These are phyloP conservation scores for Rhodomyrtus psidioides DNA, from an alignment of 441 rosid species.

Conservation along the genomic window DNA sequence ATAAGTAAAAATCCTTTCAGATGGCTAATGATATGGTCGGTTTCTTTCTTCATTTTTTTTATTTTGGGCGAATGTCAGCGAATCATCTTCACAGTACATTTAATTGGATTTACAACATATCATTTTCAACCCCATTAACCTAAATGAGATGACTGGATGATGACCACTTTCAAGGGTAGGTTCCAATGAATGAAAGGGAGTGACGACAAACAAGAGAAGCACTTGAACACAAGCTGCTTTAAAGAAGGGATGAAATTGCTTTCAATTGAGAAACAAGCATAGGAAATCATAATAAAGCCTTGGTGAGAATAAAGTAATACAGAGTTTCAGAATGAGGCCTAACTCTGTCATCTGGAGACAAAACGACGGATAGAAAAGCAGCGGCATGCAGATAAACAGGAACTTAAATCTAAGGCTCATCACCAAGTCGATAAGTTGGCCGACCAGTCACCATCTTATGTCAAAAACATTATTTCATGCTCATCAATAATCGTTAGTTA, in stretches of 20 bases:
- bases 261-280: not conserved
- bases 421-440: too few species aligned
- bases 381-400: not conserved
- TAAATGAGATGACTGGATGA: not conserved
- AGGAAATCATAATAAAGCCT: not conserved
- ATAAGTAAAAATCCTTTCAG: not conserved
- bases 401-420: not conserved
- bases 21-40: not conserved
- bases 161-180: not conserved
- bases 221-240: not conserved
- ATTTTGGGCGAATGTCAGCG: not conserved
- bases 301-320: not conserved
- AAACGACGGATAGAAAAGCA: not conserved
- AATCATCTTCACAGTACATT: not conserved
- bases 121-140: not conserved
- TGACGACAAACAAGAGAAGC: not conserved
- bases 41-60: not conserved
- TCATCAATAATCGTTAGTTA: too few species aligned
- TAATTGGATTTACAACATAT: not conserved
- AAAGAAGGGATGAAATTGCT: not conserved
- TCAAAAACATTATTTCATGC: too few species aligned
- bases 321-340: not conserved
- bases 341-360: not conserved
- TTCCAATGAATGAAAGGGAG: not conserved
- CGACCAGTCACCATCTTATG: too few species aligned